Evolutionary conservation across 179 eudicot genomes (phyloP).

Genomic region (Vitellaria paradoxa): DNA sequence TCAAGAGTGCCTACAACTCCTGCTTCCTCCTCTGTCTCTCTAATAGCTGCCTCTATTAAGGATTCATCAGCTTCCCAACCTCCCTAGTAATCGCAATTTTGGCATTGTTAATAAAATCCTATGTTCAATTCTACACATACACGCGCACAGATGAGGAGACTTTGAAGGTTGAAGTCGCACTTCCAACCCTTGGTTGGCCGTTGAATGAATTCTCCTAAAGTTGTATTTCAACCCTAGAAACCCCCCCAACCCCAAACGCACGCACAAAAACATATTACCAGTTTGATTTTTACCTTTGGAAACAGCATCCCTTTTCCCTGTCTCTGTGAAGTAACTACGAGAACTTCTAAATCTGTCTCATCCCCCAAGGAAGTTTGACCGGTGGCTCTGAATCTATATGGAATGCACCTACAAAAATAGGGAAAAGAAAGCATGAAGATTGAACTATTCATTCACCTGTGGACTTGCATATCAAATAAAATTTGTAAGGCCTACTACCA

Average conservation of each 20-base stretch:
- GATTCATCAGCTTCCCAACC: constrained; percentile 93
- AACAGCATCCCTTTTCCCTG: constrained; percentile 51
- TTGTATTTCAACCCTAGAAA: no score
- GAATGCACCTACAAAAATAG: constrained; percentile 37
- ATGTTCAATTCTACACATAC: no score
- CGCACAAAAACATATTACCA: no score
- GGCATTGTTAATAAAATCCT: background rate
- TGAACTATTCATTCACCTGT: no score
- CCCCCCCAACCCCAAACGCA: no score
- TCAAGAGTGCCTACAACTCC: constrained; percentile 66
- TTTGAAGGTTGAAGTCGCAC: no score
- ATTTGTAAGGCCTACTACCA: no score
- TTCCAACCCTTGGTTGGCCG: no score
- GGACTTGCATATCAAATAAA: no score
- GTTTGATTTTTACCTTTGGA: constrained; percentile 38
- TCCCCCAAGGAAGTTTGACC: constrained; percentile 9
- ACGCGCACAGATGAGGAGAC: no score
- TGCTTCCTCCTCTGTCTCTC: constrained; percentile 92
- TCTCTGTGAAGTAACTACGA: constrained; percentile 42
- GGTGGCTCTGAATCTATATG: constrained; percentile 27
- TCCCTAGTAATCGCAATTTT: constrained; percentile 39
- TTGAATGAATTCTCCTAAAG: no score
- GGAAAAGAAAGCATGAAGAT: no score
- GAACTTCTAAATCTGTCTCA: constrained; percentile 39
- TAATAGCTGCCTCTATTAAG: constrained; percentile 57